Percentiles rank a stretch among this genome's conserved stretches.
These are phyloP conservation scores for Aegilops bicornis DNA, from an alignment of 176 grass and related monocot species.

Conservation along the genomic window DNA sequence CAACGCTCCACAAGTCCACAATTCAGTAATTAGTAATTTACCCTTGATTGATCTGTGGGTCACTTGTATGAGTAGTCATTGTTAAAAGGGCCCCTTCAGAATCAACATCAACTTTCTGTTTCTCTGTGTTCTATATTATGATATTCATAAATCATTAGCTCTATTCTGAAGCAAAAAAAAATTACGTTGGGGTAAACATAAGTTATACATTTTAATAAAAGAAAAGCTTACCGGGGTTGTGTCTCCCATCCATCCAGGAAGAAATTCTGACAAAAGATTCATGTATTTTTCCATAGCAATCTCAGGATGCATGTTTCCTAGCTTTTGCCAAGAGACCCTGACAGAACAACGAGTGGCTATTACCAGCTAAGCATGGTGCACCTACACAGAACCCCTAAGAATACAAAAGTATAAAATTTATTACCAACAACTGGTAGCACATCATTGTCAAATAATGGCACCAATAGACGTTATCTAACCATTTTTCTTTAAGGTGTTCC, in stretches of 20 bases:
- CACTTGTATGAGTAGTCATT: constrained; percentile 12
- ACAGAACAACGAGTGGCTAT: constrained; percentile 27
- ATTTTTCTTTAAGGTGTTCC: constrained; percentile 21
- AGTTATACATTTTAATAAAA: neutral
- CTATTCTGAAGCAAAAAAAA: constrained; percentile 18
- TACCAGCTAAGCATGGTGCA: constrained; percentile 8
- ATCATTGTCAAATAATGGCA: constrained; percentile 17
- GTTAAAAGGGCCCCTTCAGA: constrained; percentile 11
- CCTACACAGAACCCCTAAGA: neutral
- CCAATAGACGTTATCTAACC: neutral
- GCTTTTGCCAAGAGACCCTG: constrained; percentile 70
- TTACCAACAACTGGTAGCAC: neutral
- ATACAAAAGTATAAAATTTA: neutral
- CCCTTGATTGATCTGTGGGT: constrained; percentile 24
- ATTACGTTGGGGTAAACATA: constrained; percentile 6
- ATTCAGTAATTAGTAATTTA: constrained; percentile 32
- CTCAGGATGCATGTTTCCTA: constrained; percentile 80
- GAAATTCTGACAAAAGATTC: constrained; percentile 56
- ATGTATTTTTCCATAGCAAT: constrained; percentile 83
- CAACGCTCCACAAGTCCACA: constrained; percentile 7
- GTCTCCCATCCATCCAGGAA: constrained; percentile 64
- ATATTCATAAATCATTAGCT: constrained; percentile 24
- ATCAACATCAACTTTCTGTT: constrained; percentile 1
- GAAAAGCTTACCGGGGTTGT: constrained; percentile 33
- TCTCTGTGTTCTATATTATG: constrained; percentile 37